Evolutionary conservation across 2,329 filamentous ascomycete genomes (phyloP).

Genomic region (Colletotrichum tabaci): DNA sequence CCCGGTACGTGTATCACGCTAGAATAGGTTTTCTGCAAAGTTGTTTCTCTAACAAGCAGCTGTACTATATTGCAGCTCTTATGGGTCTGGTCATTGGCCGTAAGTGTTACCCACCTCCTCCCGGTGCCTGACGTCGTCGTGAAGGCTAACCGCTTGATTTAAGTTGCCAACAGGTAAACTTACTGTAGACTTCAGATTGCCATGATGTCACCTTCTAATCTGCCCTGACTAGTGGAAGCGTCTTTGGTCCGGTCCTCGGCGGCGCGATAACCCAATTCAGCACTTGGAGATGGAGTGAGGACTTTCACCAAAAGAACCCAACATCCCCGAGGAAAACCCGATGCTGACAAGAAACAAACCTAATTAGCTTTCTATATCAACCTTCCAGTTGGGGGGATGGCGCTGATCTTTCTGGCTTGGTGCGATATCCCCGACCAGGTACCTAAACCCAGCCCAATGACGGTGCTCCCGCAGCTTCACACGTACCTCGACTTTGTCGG

Average conservation of each 20-base stretch:
- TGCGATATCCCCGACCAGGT: slow-evolving; percentile 57
- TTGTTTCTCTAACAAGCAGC: too few relatives aligned
- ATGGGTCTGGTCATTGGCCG: slow-evolving; percentile 14
- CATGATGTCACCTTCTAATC: not conserved
- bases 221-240: slow-evolving; percentile 53
- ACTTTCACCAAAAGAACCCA: not conserved
- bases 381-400: slow-evolving; percentile 55
- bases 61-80: not conserved
- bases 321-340: not conserved
- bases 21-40: too few relatives aligned
- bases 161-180: slow-evolving; percentile 50
- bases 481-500: slow-evolving; percentile 54
- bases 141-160: not conserved
- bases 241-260: slow-evolving; percentile 59
- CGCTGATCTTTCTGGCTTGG: slow-evolving; percentile 51
- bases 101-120: not conserved
- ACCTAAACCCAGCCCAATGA: slow-evolving; percentile 43
- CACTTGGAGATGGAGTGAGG: slow-evolving; percentile 60
- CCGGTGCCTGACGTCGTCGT: too few relatives aligned
- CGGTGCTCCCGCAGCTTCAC: slow-evolving; percentile 50
- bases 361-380: slow-evolving; percentile 55
- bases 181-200: not conserved
- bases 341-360: not conserved
- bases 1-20: slow-evolving; percentile 47
- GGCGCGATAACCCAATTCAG: slow-evolving; percentile 55